Evolutionary conservation across 306 rosid genomes (phyloP).

Genomic region (Ziziphus jujuba): DNA sequence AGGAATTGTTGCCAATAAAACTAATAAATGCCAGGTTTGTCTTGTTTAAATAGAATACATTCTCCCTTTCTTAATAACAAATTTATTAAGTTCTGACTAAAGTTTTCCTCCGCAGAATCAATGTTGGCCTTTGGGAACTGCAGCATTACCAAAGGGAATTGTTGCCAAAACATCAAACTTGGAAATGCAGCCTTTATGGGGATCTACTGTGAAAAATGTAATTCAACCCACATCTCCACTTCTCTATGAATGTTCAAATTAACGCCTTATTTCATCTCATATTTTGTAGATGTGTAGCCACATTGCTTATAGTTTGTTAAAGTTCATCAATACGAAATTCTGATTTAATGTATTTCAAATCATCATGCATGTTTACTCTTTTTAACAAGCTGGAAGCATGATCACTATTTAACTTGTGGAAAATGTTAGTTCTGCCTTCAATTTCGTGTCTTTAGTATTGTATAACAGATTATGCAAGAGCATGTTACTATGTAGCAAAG

Average conservation of each 20-base stretch:
- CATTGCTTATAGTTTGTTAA: neutral
- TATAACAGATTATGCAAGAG: too few relatives aligned
- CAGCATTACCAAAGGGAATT: constrained; percentile 45
- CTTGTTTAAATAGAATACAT: neutral
- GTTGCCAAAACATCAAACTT: constrained; percentile 42
- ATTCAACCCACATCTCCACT: neutral
- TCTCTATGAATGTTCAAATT: neutral
- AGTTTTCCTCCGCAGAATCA: constrained; percentile 21
- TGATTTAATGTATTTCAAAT: neutral
- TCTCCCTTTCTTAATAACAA: neutral
- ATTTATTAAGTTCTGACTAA: neutral
- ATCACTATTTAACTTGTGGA: too few relatives aligned
- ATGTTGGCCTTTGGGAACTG: constrained; percentile 39
- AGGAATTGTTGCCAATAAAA: constrained; percentile 37
- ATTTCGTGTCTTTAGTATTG: too few relatives aligned
- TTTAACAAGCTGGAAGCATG: neutral
- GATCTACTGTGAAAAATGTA: constrained; percentile 36
- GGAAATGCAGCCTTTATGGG: constrained; percentile 46
- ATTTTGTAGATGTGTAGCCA: neutral
- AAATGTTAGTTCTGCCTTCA: too few relatives aligned
- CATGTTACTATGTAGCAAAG: too few relatives aligned
- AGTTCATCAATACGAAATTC: neutral
- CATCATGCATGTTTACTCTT: neutral
- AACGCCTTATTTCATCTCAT: neutral
- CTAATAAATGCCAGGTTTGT: constrained; percentile 67